phyloP scores from a whole-genome alignment of 2,329 filamentous ascomycete genomes.

The Diaporthe vexans region DNA sequence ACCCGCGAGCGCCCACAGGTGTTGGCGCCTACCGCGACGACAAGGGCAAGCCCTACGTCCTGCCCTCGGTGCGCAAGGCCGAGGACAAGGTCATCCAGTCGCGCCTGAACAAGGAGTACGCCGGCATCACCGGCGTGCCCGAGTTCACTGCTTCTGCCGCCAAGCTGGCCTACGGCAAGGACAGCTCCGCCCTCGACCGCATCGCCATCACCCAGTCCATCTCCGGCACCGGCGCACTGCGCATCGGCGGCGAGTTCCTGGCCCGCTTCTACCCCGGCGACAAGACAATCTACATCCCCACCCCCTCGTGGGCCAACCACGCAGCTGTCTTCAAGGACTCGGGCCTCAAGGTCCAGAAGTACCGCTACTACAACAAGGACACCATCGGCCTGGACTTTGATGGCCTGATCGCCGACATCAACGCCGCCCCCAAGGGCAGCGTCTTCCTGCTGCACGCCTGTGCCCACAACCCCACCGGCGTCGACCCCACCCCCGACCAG shows the following conservation, averaged over 20 bases:
- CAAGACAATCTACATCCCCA: slow-evolving; percentile 98
- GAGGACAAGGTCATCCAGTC: slow-evolving; percentile 87
- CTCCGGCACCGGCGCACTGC: slow-evolving; percentile 95
- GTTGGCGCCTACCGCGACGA: slow-evolving; percentile 99
- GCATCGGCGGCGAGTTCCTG: slow-evolving; percentile 95
- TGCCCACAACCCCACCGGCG: slow-evolving; percentile 97
- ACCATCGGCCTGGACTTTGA: slow-evolving; percentile 98
- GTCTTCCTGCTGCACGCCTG: slow-evolving; percentile 96
- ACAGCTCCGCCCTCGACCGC: slow-evolving; percentile 82
- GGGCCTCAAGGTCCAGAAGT: slow-evolving; percentile 91
- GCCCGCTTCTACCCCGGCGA: slow-evolving; percentile 89
- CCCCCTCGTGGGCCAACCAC: slow-evolving; percentile 98
- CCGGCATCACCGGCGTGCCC: slow-evolving; percentile 95
- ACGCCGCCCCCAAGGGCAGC: slow-evolving; percentile 87
- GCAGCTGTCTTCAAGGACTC: slow-evolving; percentile 95
- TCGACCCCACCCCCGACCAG: slow-evolving; percentile 92
- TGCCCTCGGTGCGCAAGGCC: slow-evolving; percentile 90
- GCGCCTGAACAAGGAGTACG: slow-evolving; percentile 95
- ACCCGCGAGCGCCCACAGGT: slow-evolving; percentile 62
- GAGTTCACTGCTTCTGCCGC: slow-evolving; percentile 95
- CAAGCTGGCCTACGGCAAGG: slow-evolving; percentile 88
- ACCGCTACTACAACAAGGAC: slow-evolving; percentile 99
- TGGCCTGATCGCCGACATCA: slow-evolving; percentile 91
- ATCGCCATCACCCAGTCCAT: slow-evolving; percentile 97
- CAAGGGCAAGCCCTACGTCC: slow-evolving; percentile 96